These are phyloP conservation scores for Euphrasia confusa DNA, from an alignment of 257 asterid species.

Conservation along the genomic window DNA sequence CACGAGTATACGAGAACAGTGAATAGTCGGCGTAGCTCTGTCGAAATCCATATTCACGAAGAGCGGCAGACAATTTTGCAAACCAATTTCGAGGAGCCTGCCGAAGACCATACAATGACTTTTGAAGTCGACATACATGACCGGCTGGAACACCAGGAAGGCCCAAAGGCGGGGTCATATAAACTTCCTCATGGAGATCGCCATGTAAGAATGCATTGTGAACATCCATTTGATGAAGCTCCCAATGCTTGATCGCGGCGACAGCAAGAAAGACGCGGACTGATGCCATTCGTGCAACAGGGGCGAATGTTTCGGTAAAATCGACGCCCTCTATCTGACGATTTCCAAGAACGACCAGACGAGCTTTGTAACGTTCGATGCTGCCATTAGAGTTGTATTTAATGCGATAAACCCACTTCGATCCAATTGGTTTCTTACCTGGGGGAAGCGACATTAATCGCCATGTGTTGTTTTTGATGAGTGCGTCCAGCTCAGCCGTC, in stretches of 20 bases:
- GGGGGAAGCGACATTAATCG: not conserved
- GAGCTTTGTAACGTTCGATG: not conserved
- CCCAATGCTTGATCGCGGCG: not conserved
- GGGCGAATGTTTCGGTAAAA: not conserved
- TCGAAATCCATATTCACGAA: not conserved
- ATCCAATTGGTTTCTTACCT: not conserved
- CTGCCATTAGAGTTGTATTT: not conserved
- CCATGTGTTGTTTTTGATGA: not conserved
- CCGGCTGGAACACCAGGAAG: not conserved
- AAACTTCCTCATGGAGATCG: not conserved
- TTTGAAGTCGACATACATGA: not conserved
- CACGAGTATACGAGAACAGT: not conserved
- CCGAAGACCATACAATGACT: not conserved
- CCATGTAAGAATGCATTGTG: not conserved
- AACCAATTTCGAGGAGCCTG: not conserved
- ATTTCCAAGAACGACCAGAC: not conserved
- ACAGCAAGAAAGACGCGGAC: not conserved
- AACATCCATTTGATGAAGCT: not conserved
- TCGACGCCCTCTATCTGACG: not conserved
- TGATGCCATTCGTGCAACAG: not conserved
- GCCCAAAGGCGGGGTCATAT: not conserved
- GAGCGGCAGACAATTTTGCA: not conserved
- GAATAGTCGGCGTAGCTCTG: not conserved
- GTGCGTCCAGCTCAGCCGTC: not conserved
- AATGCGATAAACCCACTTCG: not conserved